A percentile compares a stretch with the other conserved stretches of the same genome.
Conservation (phyloP, 176 grass and related monocot genomes). For the Pontederia paniculata region DNA sequence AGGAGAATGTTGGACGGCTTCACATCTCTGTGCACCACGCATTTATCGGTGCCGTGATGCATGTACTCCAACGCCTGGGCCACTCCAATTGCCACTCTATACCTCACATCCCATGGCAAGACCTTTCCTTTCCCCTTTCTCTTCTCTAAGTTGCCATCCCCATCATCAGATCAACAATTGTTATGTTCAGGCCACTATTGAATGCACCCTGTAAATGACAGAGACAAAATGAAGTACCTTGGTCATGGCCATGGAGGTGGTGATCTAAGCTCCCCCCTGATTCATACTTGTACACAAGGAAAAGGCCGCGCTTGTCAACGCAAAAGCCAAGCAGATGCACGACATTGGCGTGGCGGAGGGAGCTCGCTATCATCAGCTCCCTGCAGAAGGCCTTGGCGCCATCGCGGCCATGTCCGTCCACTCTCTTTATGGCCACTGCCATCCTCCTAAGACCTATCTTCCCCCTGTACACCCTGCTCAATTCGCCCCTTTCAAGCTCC, state of each 20-base stretch:
- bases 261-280: conserved; percentile 37
- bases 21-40: conserved; percentile 40
- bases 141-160: conserved; percentile 3
- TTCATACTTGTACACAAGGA: conserved; percentile 40
- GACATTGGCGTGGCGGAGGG: conserved; percentile 24
- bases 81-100: conserved; percentile 34
- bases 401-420: conserved; percentile 25
- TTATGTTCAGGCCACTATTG: background rate
- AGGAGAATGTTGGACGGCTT: conserved; percentile 51
- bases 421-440: conserved; percentile 38
- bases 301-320: conserved; percentile 34
- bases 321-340: conserved; percentile 41
- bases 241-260: conserved; percentile 23
- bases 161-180: background rate
- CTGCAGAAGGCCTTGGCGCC: conserved; percentile 38
- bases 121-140: conserved; percentile 27
- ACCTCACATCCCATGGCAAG: conserved; percentile 36
- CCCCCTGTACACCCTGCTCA: conserved; percentile 35
- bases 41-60: conserved; percentile 31
- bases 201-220: background rate
- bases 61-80: conserved; percentile 33
- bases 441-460: conserved; percentile 19
- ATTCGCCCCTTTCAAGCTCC: conserved; percentile 30
- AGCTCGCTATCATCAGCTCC: conserved; percentile 35
- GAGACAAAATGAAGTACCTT: background rate